Base-by-base conservation (phyloP, 495 filamentous ascomycete genomes). In the Cryomyces minteri region DNA sequence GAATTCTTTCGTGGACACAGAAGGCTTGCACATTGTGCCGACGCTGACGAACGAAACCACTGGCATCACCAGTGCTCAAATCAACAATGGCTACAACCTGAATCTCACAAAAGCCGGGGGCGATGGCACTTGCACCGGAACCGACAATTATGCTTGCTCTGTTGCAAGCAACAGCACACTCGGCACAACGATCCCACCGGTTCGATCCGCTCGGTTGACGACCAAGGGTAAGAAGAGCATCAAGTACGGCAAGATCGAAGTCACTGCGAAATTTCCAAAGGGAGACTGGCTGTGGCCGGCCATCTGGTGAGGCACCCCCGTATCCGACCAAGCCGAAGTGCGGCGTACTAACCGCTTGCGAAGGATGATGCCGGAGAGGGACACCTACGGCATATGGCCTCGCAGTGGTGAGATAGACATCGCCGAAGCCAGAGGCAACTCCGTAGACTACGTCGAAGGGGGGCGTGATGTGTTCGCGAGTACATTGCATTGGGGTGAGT, bases 201-300 rank as follows among this genome's bases (percentile, higher is more conserved):
- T 67, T 3, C 55, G 63, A 5, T 60, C 55, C n/a, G 66, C 65
- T 31, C 51, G 65, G 12, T 42, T 67, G 3, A 54, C 52, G 4
- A 67, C 64, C 6, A 59, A 63, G 44, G 63, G 62, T 4, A 65
- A 60, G 44, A 59, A 62, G 43, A 48, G 49, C 4, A 54, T 67
- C 41, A 60, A 50, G 5, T 68, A 66, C 45, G 65, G 66, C 5
- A 52, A 56, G 11, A 60, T 68, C 14, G 66, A 67, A 44, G 65
- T 68, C 8, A 56, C 59, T 0, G 65, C 65, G 0, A 67, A 66
- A 48, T 54, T 67, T 43, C 63, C 64, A 1, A 44, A 54, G 40
- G 66, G 66, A 10, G 54, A 62, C 45, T 68, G 66, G 65, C 44
- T 66, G 0, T 67, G 64, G 63, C 63, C 65, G 6, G 63, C 66